phyloP scores from a whole-genome alignment of 2,329 filamentous ascomycete genomes.

The Escovopsis sp. region DNA sequence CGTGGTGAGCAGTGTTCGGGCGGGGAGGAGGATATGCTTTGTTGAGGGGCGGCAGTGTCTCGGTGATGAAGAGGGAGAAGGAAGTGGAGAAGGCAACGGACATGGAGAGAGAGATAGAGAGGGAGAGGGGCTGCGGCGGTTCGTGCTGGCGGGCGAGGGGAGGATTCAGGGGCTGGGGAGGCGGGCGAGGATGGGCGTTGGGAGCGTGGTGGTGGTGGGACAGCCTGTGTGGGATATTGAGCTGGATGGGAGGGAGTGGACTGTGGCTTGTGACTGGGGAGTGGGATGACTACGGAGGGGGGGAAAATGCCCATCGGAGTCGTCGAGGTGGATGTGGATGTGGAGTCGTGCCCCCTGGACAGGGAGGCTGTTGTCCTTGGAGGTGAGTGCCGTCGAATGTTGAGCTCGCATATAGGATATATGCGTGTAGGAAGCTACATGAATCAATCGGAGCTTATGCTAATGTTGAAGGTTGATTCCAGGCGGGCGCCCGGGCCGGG shows the following conservation, averaged over 20 bases:
- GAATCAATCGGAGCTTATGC: too few species aligned
- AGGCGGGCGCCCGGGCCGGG: too few species aligned
- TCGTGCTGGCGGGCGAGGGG: constrained; percentile 24
- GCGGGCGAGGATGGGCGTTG: constrained; percentile 13
- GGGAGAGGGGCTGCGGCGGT: constrained; percentile 7
- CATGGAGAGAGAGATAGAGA: too few species aligned
- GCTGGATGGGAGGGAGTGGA: constrained; percentile 19
- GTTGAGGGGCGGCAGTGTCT: constrained; percentile 11
- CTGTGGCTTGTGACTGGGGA: constrained; percentile 24
- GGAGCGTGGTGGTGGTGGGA: constrained; percentile 18
- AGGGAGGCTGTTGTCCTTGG: neutral
- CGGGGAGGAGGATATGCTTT: constrained; percentile 21
- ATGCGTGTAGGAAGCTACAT: too few species aligned
- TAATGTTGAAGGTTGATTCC: too few species aligned
- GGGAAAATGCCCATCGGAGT: too few species aligned
- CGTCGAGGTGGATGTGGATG: too few species aligned
- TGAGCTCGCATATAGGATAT: neutral
- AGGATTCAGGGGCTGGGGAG: constrained; percentile 20
- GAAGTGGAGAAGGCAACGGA: too few species aligned
- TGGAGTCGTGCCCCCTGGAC: too few species aligned
- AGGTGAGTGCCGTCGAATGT: neutral
- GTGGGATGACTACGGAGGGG: constrained; percentile 4
- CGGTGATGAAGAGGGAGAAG: too few species aligned
- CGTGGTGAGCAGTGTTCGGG: constrained; percentile 15
- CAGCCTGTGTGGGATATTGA: constrained; percentile 24